phyloP scores from a whole-genome alignment of 495 filamentous ascomycete genomes.

The Cudoniella acicularis region DNA sequence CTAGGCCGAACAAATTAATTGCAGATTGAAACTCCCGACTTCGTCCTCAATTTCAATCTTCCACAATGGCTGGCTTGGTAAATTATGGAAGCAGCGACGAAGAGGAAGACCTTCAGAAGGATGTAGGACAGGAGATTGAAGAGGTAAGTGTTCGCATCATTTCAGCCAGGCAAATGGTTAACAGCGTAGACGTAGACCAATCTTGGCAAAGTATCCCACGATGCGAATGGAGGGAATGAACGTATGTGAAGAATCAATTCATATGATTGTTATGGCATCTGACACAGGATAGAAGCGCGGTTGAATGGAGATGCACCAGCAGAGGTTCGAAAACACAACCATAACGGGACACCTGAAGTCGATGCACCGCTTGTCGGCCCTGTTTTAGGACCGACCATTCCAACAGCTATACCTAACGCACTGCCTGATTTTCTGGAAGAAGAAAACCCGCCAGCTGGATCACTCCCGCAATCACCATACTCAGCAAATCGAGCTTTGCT shows the following conservation, averaged over 20 bases:
- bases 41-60: neutral
- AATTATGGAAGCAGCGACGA: conserved; percentile 78
- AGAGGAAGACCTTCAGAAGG: conserved; percentile 48
- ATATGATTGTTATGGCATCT: neutral
- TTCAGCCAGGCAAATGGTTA: conserved; percentile 1
- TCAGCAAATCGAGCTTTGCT: conserved; percentile 60
- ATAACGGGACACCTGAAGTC: conserved; percentile 12
- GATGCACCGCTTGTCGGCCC: conserved; percentile 46
- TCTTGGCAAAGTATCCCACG: neutral
- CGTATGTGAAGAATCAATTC: conserved; percentile 1
- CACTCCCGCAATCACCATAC: conserved; percentile 71
- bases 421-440: conserved; percentile 16
- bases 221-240: neutral
- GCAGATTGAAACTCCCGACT: neutral
- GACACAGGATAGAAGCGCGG: neutral
- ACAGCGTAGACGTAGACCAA: conserved; percentile 14
- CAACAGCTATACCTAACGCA: conserved; percentile 15
- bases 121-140: neutral
- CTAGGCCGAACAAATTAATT: neutral
- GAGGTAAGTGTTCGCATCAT: conserved; percentile 1
- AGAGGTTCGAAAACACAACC: neutral
- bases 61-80: conserved; percentile 63
- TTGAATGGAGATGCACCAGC: neutral
- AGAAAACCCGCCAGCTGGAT: too few relatives aligned
- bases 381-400: conserved; percentile 27